phyloP scores from a whole-genome alignment of 768 basidiomycete species.

The Boletus subcaerulescens region DNA sequence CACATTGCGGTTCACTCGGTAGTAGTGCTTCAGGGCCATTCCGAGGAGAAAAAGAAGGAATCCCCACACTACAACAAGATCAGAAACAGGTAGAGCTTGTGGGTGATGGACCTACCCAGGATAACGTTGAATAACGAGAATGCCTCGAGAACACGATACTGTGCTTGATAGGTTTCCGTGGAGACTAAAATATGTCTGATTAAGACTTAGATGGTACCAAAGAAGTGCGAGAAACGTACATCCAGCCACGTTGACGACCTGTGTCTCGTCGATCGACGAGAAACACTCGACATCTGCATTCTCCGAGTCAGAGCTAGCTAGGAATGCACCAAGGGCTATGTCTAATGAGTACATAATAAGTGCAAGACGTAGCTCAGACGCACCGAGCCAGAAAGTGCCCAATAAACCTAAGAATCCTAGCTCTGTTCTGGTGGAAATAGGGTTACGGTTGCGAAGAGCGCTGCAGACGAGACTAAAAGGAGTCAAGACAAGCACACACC shows the following conservation, averaged over 20 bases:
- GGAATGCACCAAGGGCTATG: constrained; percentile 69
- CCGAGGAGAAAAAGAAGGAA: constrained; percentile 46
- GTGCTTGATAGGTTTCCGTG: constrained; percentile 85
- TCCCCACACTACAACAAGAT: constrained; percentile 40
- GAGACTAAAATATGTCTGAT: constrained; percentile 49
- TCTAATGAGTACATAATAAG: constrained; percentile 6
- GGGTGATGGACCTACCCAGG: constrained; percentile 47
- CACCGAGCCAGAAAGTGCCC: constrained; percentile 79
- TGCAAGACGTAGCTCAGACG: constrained; percentile 23
- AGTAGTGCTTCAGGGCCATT: constrained; percentile 43
- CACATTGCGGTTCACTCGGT: constrained; percentile 46
- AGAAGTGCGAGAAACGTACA: constrained; percentile 46
- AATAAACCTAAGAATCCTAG: constrained; percentile 66
- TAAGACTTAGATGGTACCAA: constrained; percentile 1
- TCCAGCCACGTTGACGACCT: constrained; percentile 56
- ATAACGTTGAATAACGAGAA: constrained; percentile 78
- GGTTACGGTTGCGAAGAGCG: constrained; percentile 63
- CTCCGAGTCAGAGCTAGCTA: constrained; percentile 73
- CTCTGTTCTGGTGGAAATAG: constrained; percentile 76
- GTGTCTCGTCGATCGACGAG: constrained; percentile 49
- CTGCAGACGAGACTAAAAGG: constrained; percentile 58
- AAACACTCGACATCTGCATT: constrained; percentile 83
- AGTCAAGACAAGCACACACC: constrained; percentile 2
- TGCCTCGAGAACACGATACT: constrained; percentile 78
- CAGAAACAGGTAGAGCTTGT: constrained; percentile 1